Conservation (phyloP, 805 yeast species). For the Sugiyamaella qingdaonensis region DNA sequence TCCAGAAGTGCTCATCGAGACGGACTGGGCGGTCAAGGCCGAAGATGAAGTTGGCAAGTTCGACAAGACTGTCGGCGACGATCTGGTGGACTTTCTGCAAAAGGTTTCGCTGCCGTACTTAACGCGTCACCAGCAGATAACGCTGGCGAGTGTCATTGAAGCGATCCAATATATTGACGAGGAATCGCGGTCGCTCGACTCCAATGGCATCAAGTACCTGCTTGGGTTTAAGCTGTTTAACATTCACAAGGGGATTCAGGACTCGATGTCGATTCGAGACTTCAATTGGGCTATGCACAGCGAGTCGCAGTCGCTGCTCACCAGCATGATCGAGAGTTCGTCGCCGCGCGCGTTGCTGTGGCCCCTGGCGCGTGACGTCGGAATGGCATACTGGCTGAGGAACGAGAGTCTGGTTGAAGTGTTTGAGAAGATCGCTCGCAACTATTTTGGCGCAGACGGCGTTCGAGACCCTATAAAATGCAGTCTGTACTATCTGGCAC, state of each 20-base stretch:
- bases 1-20: constrained; percentile 29
- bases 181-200: constrained; percentile 44
- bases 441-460: constrained; percentile 57
- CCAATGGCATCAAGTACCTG: constrained; percentile 66
- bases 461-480: constrained; percentile 69
- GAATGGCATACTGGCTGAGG: constrained; percentile 69
- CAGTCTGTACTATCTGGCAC: constrained; percentile 71
- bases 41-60: constrained; percentile 8
- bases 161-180: constrained; percentile 55
- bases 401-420: constrained; percentile 43
- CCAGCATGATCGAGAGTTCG: constrained; percentile 38
- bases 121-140: constrained; percentile 88
- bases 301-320: constrained; percentile 64
- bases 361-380: constrained; percentile 54
- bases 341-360: constrained; percentile 48
- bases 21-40: background rate
- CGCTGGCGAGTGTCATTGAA: constrained; percentile 64
- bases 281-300: constrained; percentile 84
- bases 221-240: constrained; percentile 67
- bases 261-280: constrained; percentile 68
- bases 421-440: constrained; percentile 67
- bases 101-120: constrained; percentile 68
- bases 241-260: constrained; percentile 48
- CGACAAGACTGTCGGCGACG: constrained; percentile 23
- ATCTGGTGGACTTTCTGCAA: constrained; percentile 56